Conservation (phyloP, 345 rosid genomes). For the Sonneratia caseolaris region DNA sequence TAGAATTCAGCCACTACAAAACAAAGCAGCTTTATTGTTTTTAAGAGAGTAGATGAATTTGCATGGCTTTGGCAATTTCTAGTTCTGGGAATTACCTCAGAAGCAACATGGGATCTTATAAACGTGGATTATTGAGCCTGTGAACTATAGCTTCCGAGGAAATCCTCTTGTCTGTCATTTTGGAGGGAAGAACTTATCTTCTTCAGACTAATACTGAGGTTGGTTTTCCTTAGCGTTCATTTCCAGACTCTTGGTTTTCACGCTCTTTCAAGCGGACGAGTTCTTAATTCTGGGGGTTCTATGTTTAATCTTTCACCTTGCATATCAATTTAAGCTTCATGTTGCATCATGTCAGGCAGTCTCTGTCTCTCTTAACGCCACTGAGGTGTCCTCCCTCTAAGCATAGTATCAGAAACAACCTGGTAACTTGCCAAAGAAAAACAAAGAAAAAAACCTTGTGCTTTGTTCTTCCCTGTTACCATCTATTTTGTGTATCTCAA, state of each 20-base stretch:
- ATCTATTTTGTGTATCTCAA: background rate
- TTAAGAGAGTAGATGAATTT: background rate
- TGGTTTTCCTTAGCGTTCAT: background rate
- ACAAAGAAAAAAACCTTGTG: background rate
- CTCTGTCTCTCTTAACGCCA: no score
- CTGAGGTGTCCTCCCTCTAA: no score
- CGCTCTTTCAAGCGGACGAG: background rate
- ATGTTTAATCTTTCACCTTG: background rate
- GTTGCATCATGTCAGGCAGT: no score
- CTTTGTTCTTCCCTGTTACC: background rate
- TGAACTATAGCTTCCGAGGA: background rate
- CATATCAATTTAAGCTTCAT: no score
- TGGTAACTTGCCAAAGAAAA: no score
- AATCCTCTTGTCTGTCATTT: conserved; percentile 1
- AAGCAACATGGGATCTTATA: conserved; percentile 2
- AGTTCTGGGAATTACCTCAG: background rate
- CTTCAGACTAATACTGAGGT: conserved; percentile 4
- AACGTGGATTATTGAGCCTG: background rate
- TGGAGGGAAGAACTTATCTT: background rate
- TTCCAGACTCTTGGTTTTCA: background rate
- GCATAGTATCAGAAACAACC: no score
- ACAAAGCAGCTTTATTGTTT: conserved; percentile 10
- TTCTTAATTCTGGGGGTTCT: background rate
- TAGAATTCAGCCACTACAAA: conserved; percentile 14
- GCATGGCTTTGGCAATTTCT: background rate